A percentile compares a stretch with the other conserved stretches of the same genome.
phyloP scores from a whole-genome alignment of 495 filamentous ascomycete species.

The Tuber brumale region DNA sequence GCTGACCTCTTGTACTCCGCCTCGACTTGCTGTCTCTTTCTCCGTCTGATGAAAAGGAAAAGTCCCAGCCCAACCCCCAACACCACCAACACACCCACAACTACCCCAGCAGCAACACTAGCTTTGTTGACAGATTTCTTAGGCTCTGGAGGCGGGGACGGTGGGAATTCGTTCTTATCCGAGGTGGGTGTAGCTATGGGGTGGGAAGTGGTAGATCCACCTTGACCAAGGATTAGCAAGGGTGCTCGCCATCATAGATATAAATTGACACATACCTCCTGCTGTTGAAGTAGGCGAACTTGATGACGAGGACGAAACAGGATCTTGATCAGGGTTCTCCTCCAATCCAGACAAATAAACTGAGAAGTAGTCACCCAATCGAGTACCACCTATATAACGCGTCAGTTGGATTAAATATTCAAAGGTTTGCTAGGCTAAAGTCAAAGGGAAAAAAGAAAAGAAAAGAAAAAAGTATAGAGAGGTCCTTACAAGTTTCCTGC shows the following conservation, averaged over 20 bases:
- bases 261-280: conserved; percentile 24
- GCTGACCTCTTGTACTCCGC: conserved; percentile 72
- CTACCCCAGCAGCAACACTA: conserved; percentile 80
- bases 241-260: conserved; percentile 11
- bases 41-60: conserved; percentile 70
- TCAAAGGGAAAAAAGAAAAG: conserved; percentile 46
- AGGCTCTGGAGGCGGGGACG: conserved; percentile 21
- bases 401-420: conserved; percentile 44
- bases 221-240: conserved; percentile 28
- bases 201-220: conserved; percentile 20
- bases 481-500: conserved; percentile 54
- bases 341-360: conserved; percentile 42
- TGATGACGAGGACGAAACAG: conserved; percentile 26
- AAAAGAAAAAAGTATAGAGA: conserved; percentile 22
- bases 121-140: conserved; percentile 53
- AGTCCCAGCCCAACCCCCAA: conserved; percentile 58
- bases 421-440: conserved; percentile 38
- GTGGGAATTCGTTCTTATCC: background rate
- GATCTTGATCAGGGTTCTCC: conserved; percentile 29
- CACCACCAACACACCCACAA: conserved; percentile 71
- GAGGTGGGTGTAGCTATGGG: conserved; percentile 4
- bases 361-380: conserved; percentile 37
- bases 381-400: conserved; percentile 40
- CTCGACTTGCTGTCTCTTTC: conserved; percentile 65
- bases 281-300: conserved; percentile 27